Conservation (phyloP, 1,139 yeast genomes). For the Geotrichum phurueaensis region DNA sequence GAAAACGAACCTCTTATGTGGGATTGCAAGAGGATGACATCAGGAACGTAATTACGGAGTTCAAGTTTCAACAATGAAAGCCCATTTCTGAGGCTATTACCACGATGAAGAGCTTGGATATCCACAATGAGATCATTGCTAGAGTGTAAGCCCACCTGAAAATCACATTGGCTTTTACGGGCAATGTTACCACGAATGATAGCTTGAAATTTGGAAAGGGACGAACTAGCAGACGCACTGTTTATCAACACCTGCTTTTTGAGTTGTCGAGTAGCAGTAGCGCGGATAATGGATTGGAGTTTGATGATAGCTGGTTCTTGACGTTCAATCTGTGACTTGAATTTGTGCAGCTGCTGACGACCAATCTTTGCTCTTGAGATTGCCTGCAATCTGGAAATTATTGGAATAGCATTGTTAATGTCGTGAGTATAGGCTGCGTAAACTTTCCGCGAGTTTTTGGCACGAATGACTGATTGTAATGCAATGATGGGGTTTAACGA, state of each 20-base stretch:
- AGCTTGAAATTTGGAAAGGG: conserved; percentile 39
- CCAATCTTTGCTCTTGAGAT: conserved; percentile 14
- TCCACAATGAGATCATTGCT: background rate
- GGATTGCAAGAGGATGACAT: conserved; percentile 20
- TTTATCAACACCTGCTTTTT: conserved; percentile 2
- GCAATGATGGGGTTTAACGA: conserved; percentile 34
- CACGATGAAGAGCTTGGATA: conserved; percentile 22
- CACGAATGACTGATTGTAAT: conserved; percentile 30
- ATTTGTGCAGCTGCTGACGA: conserved; percentile 9
- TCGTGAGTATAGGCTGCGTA: background rate
- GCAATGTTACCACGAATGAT: conserved; percentile 33
- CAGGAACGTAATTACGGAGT: conserved; percentile 9
- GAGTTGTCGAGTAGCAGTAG: conserved; percentile 6
- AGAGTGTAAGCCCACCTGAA: conserved; percentile 7
- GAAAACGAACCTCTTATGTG: conserved; percentile 20
- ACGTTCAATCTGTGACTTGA: background rate
- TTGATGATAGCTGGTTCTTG: conserved; percentile 32
- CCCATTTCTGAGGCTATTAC: conserved; percentile 18
- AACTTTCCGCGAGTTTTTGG: conserved; percentile 11
- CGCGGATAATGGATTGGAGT: conserved; percentile 45
- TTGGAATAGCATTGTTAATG: conserved; percentile 3
- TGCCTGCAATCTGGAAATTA: conserved; percentile 10
- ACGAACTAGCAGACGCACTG: conserved; percentile 19
- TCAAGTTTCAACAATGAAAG: conserved; percentile 5
- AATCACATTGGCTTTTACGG: conserved; percentile 24